Conservation (phyloP, 2,329 filamentous ascomycete genomes). For the Penicillium nordicum region DNA sequence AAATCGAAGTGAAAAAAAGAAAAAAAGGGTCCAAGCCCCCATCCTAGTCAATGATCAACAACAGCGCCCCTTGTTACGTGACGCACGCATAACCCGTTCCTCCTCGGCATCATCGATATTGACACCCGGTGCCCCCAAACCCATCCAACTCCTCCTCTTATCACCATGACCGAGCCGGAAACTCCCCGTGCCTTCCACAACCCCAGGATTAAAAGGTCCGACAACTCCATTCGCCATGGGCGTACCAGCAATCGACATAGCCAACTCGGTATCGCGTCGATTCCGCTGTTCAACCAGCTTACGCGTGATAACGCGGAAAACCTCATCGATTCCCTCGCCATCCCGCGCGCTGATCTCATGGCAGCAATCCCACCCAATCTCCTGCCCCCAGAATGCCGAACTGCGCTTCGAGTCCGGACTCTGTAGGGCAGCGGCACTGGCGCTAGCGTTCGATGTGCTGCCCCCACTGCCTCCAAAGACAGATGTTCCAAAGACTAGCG, state of each 20-base stretch:
- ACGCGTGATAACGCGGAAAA: slow-evolving; percentile 85
- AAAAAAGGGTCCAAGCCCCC: background rate
- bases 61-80: slow-evolving; percentile 38
- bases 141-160: slow-evolving; percentile 65
- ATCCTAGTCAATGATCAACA: slow-evolving; percentile 32
- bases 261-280: slow-evolving; percentile 49
- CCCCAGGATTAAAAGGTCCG: slow-evolving; percentile 48
- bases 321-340: slow-evolving; percentile 93
- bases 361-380: slow-evolving; percentile 93
- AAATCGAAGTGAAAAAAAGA: background rate
- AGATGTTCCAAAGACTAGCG: slow-evolving; percentile 15
- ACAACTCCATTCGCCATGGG: slow-evolving; percentile 38
- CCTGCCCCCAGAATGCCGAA: slow-evolving; percentile 71
- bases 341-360: slow-evolving; percentile 95
- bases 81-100: slow-evolving; percentile 29
- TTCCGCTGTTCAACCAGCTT: slow-evolving; percentile 73
- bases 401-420: slow-evolving; percentile 46
- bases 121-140: slow-evolving; percentile 49
- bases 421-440: slow-evolving; percentile 19
- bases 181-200: slow-evolving; percentile 51
- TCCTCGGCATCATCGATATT: slow-evolving; percentile 28
- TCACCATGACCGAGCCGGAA: slow-evolving; percentile 59
- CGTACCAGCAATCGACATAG: slow-evolving; percentile 45
- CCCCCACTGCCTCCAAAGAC: slow-evolving; percentile 23
- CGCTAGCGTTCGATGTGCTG: slow-evolving; percentile 26